These are phyloP conservation scores for Solanum gracilifrons DNA, from an alignment of 257 asterid genomes.

Conservation along the genomic window DNA sequence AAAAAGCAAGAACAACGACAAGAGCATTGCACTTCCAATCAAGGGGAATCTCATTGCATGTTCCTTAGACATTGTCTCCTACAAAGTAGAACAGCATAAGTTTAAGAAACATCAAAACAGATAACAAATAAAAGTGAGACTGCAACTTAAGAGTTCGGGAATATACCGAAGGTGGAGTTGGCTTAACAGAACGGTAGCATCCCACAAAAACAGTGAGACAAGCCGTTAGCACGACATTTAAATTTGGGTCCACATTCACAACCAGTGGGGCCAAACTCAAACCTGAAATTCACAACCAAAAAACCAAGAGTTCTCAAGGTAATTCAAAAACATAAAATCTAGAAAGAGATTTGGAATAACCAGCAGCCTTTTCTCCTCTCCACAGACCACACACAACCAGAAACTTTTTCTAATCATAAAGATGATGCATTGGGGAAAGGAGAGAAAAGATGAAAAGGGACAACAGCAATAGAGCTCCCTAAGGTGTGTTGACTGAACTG, in stretches of 20 bases:
- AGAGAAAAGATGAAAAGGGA: neutral
- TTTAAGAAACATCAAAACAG: neutral
- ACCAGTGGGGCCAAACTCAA: conserved; percentile 82
- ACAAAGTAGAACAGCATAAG: conserved; percentile 10
- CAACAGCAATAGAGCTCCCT: neutral
- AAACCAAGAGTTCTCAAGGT: neutral
- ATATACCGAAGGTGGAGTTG: conserved; percentile 87
- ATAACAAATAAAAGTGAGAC: neutral
- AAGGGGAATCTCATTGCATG: conserved; percentile 96
- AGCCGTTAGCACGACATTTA: conserved; percentile 83
- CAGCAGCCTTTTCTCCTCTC: neutral
- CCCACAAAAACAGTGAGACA: conserved; percentile 84
- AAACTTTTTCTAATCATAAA: neutral
- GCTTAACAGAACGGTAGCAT: conserved; percentile 80
- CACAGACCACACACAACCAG: neutral
- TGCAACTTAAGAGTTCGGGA: neutral
- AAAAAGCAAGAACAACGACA: conserved; percentile 91
- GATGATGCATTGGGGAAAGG: neutral
- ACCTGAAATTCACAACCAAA: conserved; percentile 36
- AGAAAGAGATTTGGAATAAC: neutral
- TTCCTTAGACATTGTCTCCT: conserved; percentile 97
- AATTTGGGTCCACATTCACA: conserved; percentile 83
- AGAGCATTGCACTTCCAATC: conserved; percentile 92
- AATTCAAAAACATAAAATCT: neutral
- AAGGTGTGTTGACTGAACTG: neutral